Base-by-base conservation (phyloP, 2,329 filamentous ascomycete genomes). In the Neopestalotiopsis sp. region DNA sequence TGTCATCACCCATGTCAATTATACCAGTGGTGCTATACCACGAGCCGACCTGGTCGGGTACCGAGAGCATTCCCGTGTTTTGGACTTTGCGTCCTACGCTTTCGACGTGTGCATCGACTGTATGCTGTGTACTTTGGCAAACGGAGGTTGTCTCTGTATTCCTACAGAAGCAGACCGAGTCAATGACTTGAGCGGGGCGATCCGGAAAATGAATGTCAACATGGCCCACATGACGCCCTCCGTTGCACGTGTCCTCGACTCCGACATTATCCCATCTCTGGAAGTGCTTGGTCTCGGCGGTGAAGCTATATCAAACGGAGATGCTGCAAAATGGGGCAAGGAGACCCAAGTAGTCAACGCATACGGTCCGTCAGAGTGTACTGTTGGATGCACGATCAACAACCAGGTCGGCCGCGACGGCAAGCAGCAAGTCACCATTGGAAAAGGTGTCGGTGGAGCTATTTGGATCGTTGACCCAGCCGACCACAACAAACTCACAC, bases 21-120 rank as follows among this genome's bases (percentile, higher is more conserved):
- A 83, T 69, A 82, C 82, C 38, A 84, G 83, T 61, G 83, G 84
- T 40, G 82, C 83, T 5, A 70, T 83, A 17, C 83, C 83, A 1
- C 79, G 84, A 49, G 81, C 79, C 2, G 75, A 81, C 3, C 79
- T 79, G 5, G 81, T 86, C 30, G 80, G 82, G 24, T 84, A 85
- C 72, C 78, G 76, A 9, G 71, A 78, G 1, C 77, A 79, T 30
- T 84, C 83, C 1, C 79, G 82, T 13, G 81, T 84, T 57, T 82
- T 86, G 65, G 82, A 86, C 71, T 86, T 86, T 67, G 82, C 83
- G 2, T 85, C 85, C 1, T 87, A 88, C 70, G 86, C 86, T 9
- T 88, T 88, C 69, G 87, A 88, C 69, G 86, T 86, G 64, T 85
- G 84, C 69, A 83, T 88, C 24, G 83, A 85, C 73, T 86, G 86